Evolutionary conservation across 1,284 basidiomycete genomes (phyloP), one percentile per base, ranked within the genome.

Genomic region (Ceratorhiza oryzae-sativae): DNA sequence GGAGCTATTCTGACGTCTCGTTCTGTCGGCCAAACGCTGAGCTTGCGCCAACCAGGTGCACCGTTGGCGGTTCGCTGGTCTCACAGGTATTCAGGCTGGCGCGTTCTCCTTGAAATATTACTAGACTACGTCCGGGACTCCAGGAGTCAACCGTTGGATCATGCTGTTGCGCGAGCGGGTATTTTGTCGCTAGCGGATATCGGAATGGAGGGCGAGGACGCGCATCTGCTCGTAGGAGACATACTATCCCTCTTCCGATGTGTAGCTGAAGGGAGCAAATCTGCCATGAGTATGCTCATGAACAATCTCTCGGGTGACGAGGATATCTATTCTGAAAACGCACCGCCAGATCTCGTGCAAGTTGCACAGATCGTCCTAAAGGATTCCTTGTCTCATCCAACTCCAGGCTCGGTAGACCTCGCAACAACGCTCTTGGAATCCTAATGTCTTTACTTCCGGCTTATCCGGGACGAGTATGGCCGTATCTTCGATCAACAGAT

Each of bases 301-400:
- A 84, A 86, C 18, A 71, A 55, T 25, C 27, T 73, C 20, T 39
- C 25, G 18, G 61, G 55, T 5, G 67, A 51, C 6, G 56, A 46
- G 15, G 67, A 70, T 34, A 51, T 13, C 12, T 89, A 3, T 79
- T 94, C 72, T 89, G 93, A 78, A 79, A 81, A 30, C 84, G 85
- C 1, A 82, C 82, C 85, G 1, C 88, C 88, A 0, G 91, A 91
- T 77, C 82, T 95, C 61, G 89, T 94, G 1, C 89, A 93, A 76
- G 83, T 94, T 27, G 90, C 90, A 0, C 91, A 90, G 51, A 89
- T 88, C 83, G 90, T 96, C 59, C 84, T 96, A n/a, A 92, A 93
- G 76, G 90, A 92, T 74, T 87, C 91, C 0, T 84, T 95, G 3
- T 86, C 87, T 20, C 85, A 87, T 12, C 83, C 85, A 60, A 79